phyloP scores from a whole-genome alignment of 228 moss, liverwort and hornwort species.

The Sphagnum fallax region DNA sequence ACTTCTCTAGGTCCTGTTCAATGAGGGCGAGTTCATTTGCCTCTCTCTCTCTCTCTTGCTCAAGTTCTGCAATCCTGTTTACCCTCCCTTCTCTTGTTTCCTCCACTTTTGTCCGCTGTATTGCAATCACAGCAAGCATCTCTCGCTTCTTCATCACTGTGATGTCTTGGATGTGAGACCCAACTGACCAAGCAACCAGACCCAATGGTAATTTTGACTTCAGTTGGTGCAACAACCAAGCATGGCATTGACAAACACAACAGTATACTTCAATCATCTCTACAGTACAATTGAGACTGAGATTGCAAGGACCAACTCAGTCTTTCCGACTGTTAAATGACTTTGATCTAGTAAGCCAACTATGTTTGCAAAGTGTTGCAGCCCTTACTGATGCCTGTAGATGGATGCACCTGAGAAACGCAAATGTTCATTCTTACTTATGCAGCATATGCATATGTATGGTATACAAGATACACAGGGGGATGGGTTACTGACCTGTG shows the following conservation, averaged over 20 bases:
- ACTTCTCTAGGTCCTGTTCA: slow-evolving; percentile 33
- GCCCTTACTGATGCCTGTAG: too few species aligned
- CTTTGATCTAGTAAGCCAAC: neutral
- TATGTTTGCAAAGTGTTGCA: neutral
- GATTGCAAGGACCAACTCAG: neutral
- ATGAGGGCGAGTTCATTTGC: slow-evolving; percentile 26
- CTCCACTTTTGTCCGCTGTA: slow-evolving; percentile 42
- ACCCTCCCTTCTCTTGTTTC: slow-evolving; percentile 34
- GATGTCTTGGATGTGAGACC: slow-evolving; percentile 33
- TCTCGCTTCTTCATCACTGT: slow-evolving; percentile 58
- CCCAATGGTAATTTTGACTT: too few species aligned
- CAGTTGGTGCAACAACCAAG: too few species aligned
- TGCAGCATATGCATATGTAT: too few species aligned
- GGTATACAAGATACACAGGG: too few species aligned
- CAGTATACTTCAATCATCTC: slow-evolving; percentile 2
- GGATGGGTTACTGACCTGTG: too few species aligned
- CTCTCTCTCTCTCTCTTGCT: slow-evolving; percentile 25
- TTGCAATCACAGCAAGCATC: slow-evolving; percentile 33
- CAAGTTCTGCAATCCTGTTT: slow-evolving; percentile 35
- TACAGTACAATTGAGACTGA: neutral
- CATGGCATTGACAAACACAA: neutral
- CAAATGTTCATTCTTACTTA: too few species aligned
- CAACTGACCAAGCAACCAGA: slow-evolving; percentile 18
- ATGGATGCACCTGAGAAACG: too few species aligned
- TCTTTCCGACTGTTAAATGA: neutral